phyloP scores from a whole-genome alignment of 1,139 yeast genomes.

The Suhomyces bolitotheri region DNA sequence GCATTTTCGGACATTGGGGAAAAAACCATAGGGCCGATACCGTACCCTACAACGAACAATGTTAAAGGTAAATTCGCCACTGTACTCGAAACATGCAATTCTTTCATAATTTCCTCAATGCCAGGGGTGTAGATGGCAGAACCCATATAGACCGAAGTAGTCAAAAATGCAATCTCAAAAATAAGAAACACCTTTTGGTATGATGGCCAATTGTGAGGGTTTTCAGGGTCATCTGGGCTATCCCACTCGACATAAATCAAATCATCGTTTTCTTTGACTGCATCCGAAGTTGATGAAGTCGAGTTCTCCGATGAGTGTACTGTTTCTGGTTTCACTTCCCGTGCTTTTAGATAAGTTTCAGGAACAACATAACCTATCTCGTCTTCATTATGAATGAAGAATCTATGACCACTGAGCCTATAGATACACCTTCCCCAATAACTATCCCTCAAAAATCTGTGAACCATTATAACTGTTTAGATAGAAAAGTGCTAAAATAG shows the following conservation, averaged over 20 bases:
- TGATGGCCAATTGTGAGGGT: conserved; percentile 58
- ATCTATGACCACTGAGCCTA: conserved; percentile 31
- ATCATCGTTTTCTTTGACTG: conserved; percentile 26
- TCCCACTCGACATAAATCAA: conserved; percentile 39
- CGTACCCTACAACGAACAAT: conserved; percentile 40
- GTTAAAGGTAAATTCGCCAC: conserved; percentile 36
- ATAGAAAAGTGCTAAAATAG: too few relatives aligned
- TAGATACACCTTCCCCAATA: conserved; percentile 36
- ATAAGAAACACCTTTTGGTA: conserved; percentile 38
- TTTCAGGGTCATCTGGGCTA: conserved; percentile 54
- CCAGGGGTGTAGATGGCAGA: conserved; percentile 65
- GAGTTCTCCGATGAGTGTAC: not conserved
- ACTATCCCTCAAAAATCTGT: conserved; percentile 30
- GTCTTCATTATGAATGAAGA: conserved; percentile 21
- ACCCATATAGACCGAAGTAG: conserved; percentile 58
- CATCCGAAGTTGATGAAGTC: not conserved
- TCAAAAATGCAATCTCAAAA: conserved; percentile 43
- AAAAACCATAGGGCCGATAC: conserved; percentile 40
- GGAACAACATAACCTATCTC: not conserved
- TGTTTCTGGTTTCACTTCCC: not conserved
- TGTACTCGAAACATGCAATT: conserved; percentile 27
- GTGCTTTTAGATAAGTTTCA: not conserved
- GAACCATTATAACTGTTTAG: not conserved
- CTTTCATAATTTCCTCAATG: conserved; percentile 27
- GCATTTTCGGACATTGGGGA: conserved; percentile 41